Base-by-base conservation (phyloP, 1,139 yeast genomes). In the Debaryomycetaceae sp. region DNA sequence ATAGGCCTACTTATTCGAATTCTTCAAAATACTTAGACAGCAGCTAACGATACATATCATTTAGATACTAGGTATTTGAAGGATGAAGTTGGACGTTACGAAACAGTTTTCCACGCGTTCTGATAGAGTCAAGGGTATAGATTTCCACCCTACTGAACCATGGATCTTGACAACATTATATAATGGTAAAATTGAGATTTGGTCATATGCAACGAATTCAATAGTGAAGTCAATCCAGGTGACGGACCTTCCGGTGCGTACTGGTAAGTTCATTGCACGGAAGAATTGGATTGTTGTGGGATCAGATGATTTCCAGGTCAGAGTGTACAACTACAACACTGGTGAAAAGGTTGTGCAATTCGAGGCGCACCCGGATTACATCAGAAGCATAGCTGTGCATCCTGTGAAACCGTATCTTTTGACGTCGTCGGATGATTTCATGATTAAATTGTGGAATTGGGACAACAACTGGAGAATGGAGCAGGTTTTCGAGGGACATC, bases 261-360 rank as follows among this genome's bases (percentile, higher is more conserved):
- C 98, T 8, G 98, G 98, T 54, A 84, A 84, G 52, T 92, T 92
- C 56, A 83, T 92, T 59, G 94, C 98, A 24, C 81, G 98, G 55
- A 92, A 92, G 71, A 91, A 89, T 69, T 94, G 98, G 98, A 82
- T 94, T 58, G 86, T 91, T 45, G 92, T 91, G 33, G 98, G 98
- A 31, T 80, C 95, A 40, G 99, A 92, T 62, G 99, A 92, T 66
- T 91, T 85, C 75, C 92, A 86, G 61, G 72, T 92, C 44, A 80
- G 98, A 56, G 95, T 92, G 17, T 92, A 82, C 73, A 92, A 92
- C 64, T 89, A 88, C 71, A 88, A 89, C 65, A 92, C 98, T 26
- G 92, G 95, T 39, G 98, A 92, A 64, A 89, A 88, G 63, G 78
- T 94, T 46, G 78, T 87, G 35, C 98, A 91, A 67, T 92, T 91